A percentile compares a stretch with the other conserved stretches of the same genome.
These are phyloP conservation scores for Sicyos baderoa DNA, from an alignment of 306 rosid genomes.

Conservation along the genomic window DNA sequence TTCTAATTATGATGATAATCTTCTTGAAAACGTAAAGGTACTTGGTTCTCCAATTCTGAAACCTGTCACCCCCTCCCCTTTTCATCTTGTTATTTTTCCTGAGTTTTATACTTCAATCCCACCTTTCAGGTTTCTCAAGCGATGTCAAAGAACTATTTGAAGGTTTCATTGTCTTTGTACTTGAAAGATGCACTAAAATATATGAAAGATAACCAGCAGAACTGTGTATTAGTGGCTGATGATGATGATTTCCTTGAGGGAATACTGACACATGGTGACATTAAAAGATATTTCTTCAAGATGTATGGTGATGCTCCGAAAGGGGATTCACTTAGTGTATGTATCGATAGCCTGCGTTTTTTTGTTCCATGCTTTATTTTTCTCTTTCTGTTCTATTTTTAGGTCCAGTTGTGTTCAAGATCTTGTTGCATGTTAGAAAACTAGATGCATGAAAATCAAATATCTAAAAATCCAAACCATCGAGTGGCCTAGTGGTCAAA, in stretches of 20 bases:
- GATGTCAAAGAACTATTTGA: conserved; percentile 66
- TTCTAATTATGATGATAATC: conserved; percentile 46
- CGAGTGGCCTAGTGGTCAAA: too few species aligned
- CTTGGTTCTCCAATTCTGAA: conserved; percentile 9
- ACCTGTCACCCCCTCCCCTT: neutral
- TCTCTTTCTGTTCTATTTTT: neutral
- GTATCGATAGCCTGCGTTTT: conserved; percentile 20
- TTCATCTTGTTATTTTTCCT: neutral
- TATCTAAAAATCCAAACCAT: neutral
- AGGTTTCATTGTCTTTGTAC: conserved; percentile 40
- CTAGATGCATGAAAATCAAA: neutral
- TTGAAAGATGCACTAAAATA: conserved; percentile 60
- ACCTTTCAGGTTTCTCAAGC: conserved; percentile 63
- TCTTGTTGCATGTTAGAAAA: neutral
- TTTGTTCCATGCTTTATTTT: conserved; percentile 8
- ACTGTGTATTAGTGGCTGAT: conserved; percentile 61
- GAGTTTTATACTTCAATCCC: neutral
- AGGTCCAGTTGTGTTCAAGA: conserved; percentile 4
- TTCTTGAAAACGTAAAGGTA: conserved; percentile 76
- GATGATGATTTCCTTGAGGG: conserved; percentile 78
- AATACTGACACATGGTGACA: conserved; percentile 76
- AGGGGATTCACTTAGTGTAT: conserved; percentile 49
- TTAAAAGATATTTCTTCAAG: conserved; percentile 55
- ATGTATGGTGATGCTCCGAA: conserved; percentile 38
- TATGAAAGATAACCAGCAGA: conserved; percentile 63